These are phyloP conservation scores for Ophiostoma angusticollis DNA, from an alignment of 2,329 filamentous ascomycete genomes.

Conservation along the genomic window DNA sequence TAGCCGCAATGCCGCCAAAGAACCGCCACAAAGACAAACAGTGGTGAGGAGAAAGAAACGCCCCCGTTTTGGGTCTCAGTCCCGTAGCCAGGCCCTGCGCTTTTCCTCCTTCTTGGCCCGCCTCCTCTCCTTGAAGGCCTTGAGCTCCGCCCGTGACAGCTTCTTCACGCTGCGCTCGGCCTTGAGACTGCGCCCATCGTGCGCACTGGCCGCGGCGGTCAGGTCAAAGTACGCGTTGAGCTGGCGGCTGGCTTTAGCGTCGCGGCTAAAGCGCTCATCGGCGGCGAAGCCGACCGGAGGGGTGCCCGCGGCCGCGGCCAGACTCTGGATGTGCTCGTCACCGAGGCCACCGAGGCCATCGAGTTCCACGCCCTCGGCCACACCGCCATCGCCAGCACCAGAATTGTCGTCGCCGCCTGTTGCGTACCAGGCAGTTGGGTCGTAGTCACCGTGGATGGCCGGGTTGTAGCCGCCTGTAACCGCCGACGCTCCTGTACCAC, in stretches of 20 bases:
- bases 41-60: neutral
- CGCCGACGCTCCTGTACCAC: conserved; percentile 15
- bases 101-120: conserved; percentile 89
- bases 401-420: conserved; percentile 27
- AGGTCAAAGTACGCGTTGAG: conserved; percentile 95
- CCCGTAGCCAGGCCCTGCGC: conserved; percentile 75
- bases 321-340: too few species aligned
- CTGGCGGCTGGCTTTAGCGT: conserved; percentile 75
- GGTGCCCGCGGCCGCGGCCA: conserved; percentile 8
- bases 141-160: conserved; percentile 72
- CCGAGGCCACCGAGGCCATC: conserved; percentile 6
- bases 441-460: conserved; percentile 90
- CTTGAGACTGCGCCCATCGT: conserved; percentile 82
- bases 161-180: conserved; percentile 81
- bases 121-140: conserved; percentile 83
- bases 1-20: too few species aligned
- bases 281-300: conserved; percentile 37
- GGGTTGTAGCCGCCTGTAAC: conserved; percentile 71
- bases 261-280: conserved; percentile 58
- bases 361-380: conserved; percentile 17
- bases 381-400: conserved; percentile 19
- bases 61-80: conserved; percentile 37
- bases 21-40: neutral
- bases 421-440: conserved; percentile 91
- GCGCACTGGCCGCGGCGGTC: conserved; percentile 79